Percentiles rank a stretch among this genome's conserved stretches.
These are phyloP conservation scores for Diaporthe amygdali DNA, from an alignment of 2,329 filamentous ascomycete species.

Conservation along the genomic window DNA sequence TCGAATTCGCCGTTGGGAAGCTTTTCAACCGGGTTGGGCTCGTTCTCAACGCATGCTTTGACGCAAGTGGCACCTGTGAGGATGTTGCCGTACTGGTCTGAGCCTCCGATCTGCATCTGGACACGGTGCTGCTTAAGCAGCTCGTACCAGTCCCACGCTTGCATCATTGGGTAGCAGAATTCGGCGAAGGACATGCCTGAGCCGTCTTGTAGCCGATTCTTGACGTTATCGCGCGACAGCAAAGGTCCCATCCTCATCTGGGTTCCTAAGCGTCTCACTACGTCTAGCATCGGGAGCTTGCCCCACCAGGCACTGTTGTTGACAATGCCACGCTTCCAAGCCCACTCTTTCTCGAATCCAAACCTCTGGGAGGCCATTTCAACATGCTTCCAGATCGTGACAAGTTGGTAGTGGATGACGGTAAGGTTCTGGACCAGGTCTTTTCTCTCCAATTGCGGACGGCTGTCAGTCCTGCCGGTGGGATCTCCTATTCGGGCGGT, in stretches of 20 bases:
- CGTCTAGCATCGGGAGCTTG: conserved; percentile 72
- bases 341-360: conserved; percentile 66
- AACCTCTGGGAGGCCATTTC: conserved; percentile 68
- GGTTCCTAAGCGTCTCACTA: conserved; percentile 75
- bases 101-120: conserved; percentile 90
- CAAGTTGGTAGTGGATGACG: conserved; percentile 72
- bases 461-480: conserved; percentile 68
- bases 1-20: conserved; percentile 50
- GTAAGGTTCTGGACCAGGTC: conserved; percentile 68
- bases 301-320: conserved; percentile 91
- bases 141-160: conserved; percentile 97
- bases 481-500: conserved; percentile 83
- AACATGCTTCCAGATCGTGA: conserved; percentile 77
- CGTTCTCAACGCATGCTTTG: conserved; percentile 70
- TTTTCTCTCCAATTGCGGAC: conserved; percentile 56
- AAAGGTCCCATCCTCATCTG: conserved; percentile 82
- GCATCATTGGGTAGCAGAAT: conserved; percentile 90
- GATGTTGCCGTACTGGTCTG: conserved; percentile 97
- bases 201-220: conserved; percentile 80
- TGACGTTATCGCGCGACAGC: conserved; percentile 82
- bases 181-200: conserved; percentile 95
- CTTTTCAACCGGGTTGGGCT: conserved; percentile 49
- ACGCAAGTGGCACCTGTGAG: conserved; percentile 86
- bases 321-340: conserved; percentile 69
- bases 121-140: conserved; percentile 72